Conservation (phyloP, 805 yeast species). For the Nakazawaea populi region DNA sequence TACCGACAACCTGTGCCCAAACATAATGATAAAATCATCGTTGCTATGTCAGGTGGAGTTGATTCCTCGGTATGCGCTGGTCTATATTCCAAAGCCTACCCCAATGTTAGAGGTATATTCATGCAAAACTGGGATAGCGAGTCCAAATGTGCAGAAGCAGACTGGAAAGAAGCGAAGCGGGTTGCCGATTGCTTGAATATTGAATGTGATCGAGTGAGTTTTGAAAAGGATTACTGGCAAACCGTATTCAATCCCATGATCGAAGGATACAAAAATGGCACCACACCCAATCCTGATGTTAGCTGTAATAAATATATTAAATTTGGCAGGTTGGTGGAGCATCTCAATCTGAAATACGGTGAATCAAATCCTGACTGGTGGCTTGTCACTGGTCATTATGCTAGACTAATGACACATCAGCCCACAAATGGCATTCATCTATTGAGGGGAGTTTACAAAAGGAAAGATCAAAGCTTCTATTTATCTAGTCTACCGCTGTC, state of each 20-base stretch:
- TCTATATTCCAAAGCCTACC: constrained; percentile 45
- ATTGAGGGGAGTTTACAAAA: constrained; percentile 48
- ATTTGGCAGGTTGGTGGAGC: constrained; percentile 71
- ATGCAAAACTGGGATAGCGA: constrained; percentile 86
- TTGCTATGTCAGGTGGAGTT: constrained; percentile 97
- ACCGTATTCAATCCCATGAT: constrained; percentile 93
- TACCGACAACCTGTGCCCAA: constrained; percentile 39
- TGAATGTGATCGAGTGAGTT: constrained; percentile 69
- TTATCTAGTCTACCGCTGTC: constrained; percentile 56
- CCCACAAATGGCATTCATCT: constrained; percentile 35
- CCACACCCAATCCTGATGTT: constrained; percentile 94
- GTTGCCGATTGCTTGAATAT: constrained; percentile 59
- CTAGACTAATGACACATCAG: constrained; percentile 39
- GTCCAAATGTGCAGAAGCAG: constrained; percentile 69
- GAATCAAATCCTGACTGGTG: constrained; percentile 46
- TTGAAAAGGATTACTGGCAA: constrained; percentile 90
- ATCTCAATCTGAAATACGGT: constrained; percentile 36
- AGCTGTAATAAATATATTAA: constrained; percentile 82
- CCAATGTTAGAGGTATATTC: constrained; percentile 72
- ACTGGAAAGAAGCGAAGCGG: constrained; percentile 77
- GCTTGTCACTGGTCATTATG: constrained; percentile 88
- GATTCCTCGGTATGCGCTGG: constrained; percentile 90
- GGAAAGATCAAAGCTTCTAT: constrained; percentile 90
- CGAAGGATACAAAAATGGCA: constrained; percentile 58
- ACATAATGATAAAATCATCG: constrained; percentile 53